These are phyloP conservation scores for Xanthoconium purpureum DNA, from an alignment of 768 basidiomycete species.

Conservation along the genomic window DNA sequence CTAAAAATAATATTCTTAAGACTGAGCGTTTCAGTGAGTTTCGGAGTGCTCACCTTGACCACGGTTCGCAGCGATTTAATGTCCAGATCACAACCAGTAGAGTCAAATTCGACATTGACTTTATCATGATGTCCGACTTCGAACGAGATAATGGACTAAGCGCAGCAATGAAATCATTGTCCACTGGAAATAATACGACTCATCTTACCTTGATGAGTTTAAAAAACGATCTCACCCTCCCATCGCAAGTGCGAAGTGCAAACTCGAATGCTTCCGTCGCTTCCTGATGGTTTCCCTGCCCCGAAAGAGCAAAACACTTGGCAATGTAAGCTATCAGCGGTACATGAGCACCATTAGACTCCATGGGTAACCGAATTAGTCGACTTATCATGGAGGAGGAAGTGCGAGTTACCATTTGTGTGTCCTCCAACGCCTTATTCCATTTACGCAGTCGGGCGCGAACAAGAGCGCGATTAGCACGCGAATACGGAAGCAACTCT, in stretches of 20 bases:
- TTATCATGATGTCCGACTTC: not conserved
- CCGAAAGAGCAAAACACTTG: not conserved
- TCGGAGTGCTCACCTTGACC: not conserved
- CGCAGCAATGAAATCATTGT: not conserved
- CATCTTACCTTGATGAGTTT: constrained; percentile 2
- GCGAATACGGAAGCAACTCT: not conserved
- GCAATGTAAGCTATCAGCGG: not conserved
- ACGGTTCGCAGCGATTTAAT: not conserved
- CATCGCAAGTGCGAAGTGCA: not conserved
- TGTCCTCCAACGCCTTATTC: constrained; percentile 3
- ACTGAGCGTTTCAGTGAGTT: not conserved
- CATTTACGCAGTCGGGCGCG: constrained; percentile 1
- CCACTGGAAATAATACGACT: not conserved
- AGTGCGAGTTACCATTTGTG: not conserved
- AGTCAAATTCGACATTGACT: not conserved
- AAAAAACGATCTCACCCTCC: not conserved
- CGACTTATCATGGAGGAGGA: not conserved
- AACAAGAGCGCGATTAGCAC: constrained; percentile 6
- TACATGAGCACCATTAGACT: not conserved
- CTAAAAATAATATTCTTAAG: not conserved
- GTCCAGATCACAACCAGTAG: not conserved
- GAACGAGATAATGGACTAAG: not conserved
- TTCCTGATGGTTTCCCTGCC: not conserved
- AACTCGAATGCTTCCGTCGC: not conserved
- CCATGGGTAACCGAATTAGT: not conserved